Base-by-base conservation (phyloP, 257 asterid genomes). In the Verbena officinalis region DNA sequence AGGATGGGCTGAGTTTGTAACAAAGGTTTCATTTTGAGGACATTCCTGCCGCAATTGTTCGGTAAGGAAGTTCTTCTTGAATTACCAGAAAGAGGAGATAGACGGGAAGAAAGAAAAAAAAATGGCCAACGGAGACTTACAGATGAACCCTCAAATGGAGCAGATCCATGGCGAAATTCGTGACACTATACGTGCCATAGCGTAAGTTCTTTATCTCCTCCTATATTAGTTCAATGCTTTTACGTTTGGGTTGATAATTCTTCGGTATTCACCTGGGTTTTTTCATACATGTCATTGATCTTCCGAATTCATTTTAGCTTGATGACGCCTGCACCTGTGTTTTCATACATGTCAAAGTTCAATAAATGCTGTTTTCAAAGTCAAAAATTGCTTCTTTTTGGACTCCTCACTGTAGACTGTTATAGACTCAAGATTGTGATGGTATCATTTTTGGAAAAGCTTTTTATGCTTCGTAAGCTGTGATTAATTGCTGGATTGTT, bases 101-200 rank as follows among this genome's bases (percentile, higher is more conserved):
- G 40, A 14, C 8, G 50, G 39, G 36, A 27, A 27, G 2, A 5
- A 5, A 27, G 33, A 33, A 11, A 22, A 5, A 17, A 60, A 54
- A 58, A 73, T 80, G 84, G 75, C 74, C 23, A 64, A 68, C 54
- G 39, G 24, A 61, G 75, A 73, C 73, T 75, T 86, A 77, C 73
- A 69, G 74, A 87, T 87, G 95, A 87, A 54, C 64, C 80, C 95
- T 73, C 90, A 84, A 62, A 82, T 87, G 95, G 95, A 87, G 71
- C 95, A 87, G 90, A 82, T 87, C 81, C 92, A 84, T 20, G 92
- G 95, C 3, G 95, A 87, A 74, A 87, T 87, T 68, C 84, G 83
- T 42, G 95, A 87, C 48, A 77, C 73, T 53, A 82, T 87, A 67
- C 89, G 92, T 58, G 79, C 87, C 59, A 82, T 87, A 36, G 89